phyloP scores from a whole-genome alignment of 164 flowering plant species.

The Aristolochia contorta region DNA sequence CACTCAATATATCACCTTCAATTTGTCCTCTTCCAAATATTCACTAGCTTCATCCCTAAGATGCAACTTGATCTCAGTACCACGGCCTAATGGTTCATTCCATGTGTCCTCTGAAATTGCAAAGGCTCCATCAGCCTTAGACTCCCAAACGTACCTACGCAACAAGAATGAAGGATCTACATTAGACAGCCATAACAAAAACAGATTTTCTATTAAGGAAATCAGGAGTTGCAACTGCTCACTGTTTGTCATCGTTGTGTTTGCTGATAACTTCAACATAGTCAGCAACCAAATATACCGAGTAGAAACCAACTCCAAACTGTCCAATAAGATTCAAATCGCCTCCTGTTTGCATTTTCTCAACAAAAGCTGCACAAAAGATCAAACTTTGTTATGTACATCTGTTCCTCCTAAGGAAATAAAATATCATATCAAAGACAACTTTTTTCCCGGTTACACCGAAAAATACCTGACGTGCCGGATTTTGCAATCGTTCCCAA shows the following conservation, averaged over 20 bases:
- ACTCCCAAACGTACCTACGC: conserved; percentile 93
- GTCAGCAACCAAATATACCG: conserved; percentile 95
- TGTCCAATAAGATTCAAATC: conserved; percentile 96
- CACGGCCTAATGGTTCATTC: conserved; percentile 98
- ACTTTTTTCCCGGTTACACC: background rate
- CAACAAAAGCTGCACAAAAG: conserved; percentile 69
- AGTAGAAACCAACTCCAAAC: conserved; percentile 98
- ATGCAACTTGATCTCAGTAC: conserved; percentile 90
- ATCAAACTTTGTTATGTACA: too few species aligned
- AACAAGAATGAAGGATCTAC: background rate
- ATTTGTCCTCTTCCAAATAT: conserved; percentile 77
- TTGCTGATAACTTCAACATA: conserved; percentile 97
- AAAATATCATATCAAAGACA: too few species aligned
- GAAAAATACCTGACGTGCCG: conserved; percentile 79
- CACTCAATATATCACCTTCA: conserved; percentile 43
- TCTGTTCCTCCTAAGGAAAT: too few species aligned
- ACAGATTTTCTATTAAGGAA: background rate
- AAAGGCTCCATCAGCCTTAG: conserved; percentile 98
- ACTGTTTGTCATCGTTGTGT: conserved; percentile 97
- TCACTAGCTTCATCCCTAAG: conserved; percentile 93
- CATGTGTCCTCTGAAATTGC: conserved; percentile 82
- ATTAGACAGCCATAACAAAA: conserved; percentile 1
- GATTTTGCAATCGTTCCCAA: conserved; percentile 97
- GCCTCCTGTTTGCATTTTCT: conserved; percentile 90
- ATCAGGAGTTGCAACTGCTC: conserved; percentile 12